Evolutionary conservation across 2,329 filamentous ascomycete species (phyloP), one percentile per base, ranked within the genome.

Genomic region (Alternaria viburni): DNA sequence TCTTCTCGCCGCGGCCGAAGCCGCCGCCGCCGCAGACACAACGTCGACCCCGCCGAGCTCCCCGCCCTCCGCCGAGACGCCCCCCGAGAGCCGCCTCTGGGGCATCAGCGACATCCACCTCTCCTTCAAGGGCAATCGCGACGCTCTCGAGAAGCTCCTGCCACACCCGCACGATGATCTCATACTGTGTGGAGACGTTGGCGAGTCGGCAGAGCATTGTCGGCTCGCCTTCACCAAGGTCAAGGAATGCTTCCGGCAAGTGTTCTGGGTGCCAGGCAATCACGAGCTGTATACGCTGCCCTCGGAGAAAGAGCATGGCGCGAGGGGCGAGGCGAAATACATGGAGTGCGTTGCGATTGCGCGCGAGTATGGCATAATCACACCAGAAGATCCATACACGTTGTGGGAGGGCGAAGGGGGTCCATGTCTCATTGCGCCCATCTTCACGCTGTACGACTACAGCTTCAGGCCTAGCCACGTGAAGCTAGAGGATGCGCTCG

Each of bases 381-480:
- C 86, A 6, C 86, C 86, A 11, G 86, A 88, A 69, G 86, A 88
- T 70, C 84, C 86, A 6, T 88, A 81, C 67, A 78, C 80, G 32
- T 75, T 82, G 21, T 88, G 86, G 86, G 80, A 86, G 5, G 86
- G 84, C n/a, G 80, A 82, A 8, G 83, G 82, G 21, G 80, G 80
- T 5, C 83, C 83, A 6, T 84, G 79, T 6, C 63, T 88, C 41
- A 81, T 88, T 44, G 85, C 84, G 30, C 86, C 85, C 30, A 82
- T 87, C 54, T 88, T 88, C 79, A 87, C 86, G 1, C 78, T 88
- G 13, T 88, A 88, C 79, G 86, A 88, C 76, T 88, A 88, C 76
- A 85, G 81, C 64, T 88, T 88, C 74, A 80, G 86, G 0, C 86
- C 86, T 0, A 78, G 74, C 2, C 69, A 85, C 49, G 81, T 88